Evolutionary conservation across 1,284 basidiomycete genomes (phyloP), one percentile per base, ranked within the genome.

Genomic region (Sanghuangporus sanghuang): DNA sequence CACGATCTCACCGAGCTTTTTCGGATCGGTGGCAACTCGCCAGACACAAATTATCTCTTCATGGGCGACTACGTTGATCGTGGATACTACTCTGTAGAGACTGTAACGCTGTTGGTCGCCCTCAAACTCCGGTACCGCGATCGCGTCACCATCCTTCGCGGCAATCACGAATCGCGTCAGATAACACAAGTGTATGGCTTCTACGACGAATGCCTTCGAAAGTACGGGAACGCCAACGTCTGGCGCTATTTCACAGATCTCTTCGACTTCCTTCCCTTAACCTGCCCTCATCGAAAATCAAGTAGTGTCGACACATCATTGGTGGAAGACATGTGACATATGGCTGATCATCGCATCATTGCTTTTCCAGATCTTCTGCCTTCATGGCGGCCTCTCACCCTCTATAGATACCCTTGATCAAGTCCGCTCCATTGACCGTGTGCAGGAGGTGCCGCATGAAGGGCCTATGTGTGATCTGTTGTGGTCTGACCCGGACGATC

Each of bases 21-120:
- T 81, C 91, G 96, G 63, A 99, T 99, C 75, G 96, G 97, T 61
- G 97, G 96, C 66, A 98, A 98, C 81, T 98, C 96, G 50, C 97
- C 96, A 64, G 97, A 99, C 80, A 98, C 97, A 67, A 99, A 99
- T 80, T 99, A 99, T 78, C 91, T 99, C 70, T 99, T 99, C 83
- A 99, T 99, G 97, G 97, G 97, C 53, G 96, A 99, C 82, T 99
- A 98, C 73, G 97, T 99, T 70, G 97, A 99, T 81, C 89, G 97
- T 73, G 96, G 96, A 35, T 99, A 98, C 82, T 99, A 99, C 81
- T 98, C 95, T 16, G 97, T 99, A 61, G 96, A 99, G 79, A 99
- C 96, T 1, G 96, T 99, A 69, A 98, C 96, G 18, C 83, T 99
- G n/a, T 90, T 99, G 61, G 95, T 99, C 61, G 95, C 96, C 16